These are phyloP conservation scores for Rhodotorula sp. DNA, from an alignment of 1,284 basidiomycete species.

Conservation along the genomic window DNA sequence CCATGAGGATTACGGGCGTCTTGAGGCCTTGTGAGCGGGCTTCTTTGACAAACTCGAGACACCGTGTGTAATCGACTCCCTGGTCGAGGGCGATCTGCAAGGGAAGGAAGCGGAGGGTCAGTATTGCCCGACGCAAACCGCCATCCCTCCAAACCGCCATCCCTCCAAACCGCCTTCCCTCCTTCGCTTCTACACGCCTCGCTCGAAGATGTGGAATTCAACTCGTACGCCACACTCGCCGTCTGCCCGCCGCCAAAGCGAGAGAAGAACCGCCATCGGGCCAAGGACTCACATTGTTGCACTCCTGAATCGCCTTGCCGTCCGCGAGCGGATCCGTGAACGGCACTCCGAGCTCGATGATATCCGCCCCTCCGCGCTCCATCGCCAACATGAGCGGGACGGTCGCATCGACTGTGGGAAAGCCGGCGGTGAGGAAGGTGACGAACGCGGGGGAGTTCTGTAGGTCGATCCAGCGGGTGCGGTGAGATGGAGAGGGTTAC, in stretches of 20 bases:
- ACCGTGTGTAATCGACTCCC: constrained; percentile 69
- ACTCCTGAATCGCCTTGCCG: constrained; percentile 79
- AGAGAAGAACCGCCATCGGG: not conserved
- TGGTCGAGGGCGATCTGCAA: constrained; percentile 75
- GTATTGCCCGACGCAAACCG: not conserved
- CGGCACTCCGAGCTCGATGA: constrained; percentile 93
- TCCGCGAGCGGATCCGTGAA: constrained; percentile 98
- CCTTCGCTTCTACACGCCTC: no score
- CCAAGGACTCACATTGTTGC: constrained; percentile 74
- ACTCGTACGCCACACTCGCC: no score
- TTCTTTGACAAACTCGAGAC: constrained; percentile 73
- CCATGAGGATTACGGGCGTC: constrained; percentile 88
- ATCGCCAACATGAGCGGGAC: constrained; percentile 85
- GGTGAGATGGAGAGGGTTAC: no score
- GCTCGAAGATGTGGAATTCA: no score
- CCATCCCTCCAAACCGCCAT: not conserved
- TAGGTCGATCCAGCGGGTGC: not conserved
- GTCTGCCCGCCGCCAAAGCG: not conserved
- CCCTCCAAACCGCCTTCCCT: no score
- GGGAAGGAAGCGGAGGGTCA: not conserved
- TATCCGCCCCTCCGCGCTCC: constrained; percentile 87
- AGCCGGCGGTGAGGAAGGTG: constrained; percentile 90
- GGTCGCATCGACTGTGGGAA: constrained; percentile 72
- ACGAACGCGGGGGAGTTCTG: constrained; percentile 46
- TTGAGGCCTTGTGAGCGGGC: constrained; percentile 79